phyloP scores from a whole-genome alignment of 495 filamentous ascomycete genomes.

The Xylaria cubensis region DNA sequence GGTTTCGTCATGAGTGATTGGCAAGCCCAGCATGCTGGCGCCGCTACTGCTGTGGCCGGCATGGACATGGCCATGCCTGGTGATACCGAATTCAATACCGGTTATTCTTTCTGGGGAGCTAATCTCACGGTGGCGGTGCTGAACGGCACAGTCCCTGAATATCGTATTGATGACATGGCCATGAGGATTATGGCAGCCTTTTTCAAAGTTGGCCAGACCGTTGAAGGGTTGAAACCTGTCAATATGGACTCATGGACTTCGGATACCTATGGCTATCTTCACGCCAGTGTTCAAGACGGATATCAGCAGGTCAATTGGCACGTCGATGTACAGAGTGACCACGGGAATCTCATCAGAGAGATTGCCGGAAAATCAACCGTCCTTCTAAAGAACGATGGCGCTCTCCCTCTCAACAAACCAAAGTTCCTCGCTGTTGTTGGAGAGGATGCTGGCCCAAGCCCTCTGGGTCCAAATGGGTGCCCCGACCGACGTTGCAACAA shows the following conservation, averaged over 20 bases:
- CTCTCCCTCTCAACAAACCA: slow-evolving; percentile 78
- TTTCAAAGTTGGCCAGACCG: slow-evolving; percentile 83
- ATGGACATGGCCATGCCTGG: slow-evolving; percentile 97
- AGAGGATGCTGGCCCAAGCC: slow-evolving; percentile 80
- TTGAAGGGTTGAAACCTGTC: slow-evolving; percentile 63
- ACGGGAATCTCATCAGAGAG: slow-evolving; percentile 73
- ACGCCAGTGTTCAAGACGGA: slow-evolving; percentile 65
- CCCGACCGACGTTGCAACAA: slow-evolving; percentile 80
- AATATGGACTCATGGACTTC: slow-evolving; percentile 90
- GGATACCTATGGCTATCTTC: slow-evolving; percentile 74
- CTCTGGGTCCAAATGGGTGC: slow-evolving; percentile 85
- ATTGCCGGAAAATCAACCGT: slow-evolving; percentile 81
- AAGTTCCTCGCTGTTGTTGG: slow-evolving; percentile 83
- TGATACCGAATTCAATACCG: slow-evolving; percentile 76
- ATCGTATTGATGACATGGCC: slow-evolving; percentile 92
- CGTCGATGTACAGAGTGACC: slow-evolving; percentile 81
- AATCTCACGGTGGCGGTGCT: slow-evolving; percentile 85
- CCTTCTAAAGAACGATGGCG: slow-evolving; percentile 84
- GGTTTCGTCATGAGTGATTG: slow-evolving; percentile 93
- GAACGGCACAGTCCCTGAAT: slow-evolving; percentile 90
- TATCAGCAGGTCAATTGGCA: slow-evolving; percentile 79
- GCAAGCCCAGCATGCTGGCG: slow-evolving; percentile 87
- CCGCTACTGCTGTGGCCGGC: slow-evolving; percentile 77
- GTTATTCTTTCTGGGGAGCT: slow-evolving; percentile 79
- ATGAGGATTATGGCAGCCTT: slow-evolving; percentile 91